Base-by-base conservation (phyloP, 1,284 basidiomycete genomes). In the Porodaedalea pini region DNA sequence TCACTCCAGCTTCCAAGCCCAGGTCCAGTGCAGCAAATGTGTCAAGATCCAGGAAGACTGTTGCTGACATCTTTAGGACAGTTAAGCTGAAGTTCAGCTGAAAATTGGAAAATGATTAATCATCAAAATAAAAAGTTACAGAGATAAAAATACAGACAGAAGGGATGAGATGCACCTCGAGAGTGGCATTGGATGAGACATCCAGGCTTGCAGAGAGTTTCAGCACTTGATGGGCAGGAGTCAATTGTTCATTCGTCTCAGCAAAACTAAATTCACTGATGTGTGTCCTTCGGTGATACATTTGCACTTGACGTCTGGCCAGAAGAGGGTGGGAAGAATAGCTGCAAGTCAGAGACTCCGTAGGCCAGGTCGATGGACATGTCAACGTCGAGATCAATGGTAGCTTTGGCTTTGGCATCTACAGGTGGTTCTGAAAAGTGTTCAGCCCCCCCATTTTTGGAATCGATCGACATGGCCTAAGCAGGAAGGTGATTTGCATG, bases 101-200 rank as follows among this genome's bases (percentile, higher is more conserved):
- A 29, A 32, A 17, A 29, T 10, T 17, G 37, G 17, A 34, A 29
- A 25, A 7, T 4, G 11, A 23, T 41, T 58, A 13, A 49, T 44
- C 19, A 47, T 17, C 7, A 8, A 54, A 13, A 25, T 19, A n/a
- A 13, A 17, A 43, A 0, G 23, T 8, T 29, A 3, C 4, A 4
- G 41, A n/a, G 4, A 21, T 15, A 39, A 17, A n/a, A 19, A 23
- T 6, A 51, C 64, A 19, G 47, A 70, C 69, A 8, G 69, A 70
- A 0, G 81, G 81, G 51, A 79, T 80, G 47, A 82, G 65, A 62
- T 81, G 78, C 2, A 75, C 78, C 25, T 69, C 65, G 37, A 82
- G 56, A 3, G 67, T 71, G 6, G 75, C 79, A 1, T 68, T 73
- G 11, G 74, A 71, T 7, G 65, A 66, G 34, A 75, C 69, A 31